phyloP scores from a whole-genome alignment of 257 asterid genomes.

The Ophiorrhiza pumila region DNA sequence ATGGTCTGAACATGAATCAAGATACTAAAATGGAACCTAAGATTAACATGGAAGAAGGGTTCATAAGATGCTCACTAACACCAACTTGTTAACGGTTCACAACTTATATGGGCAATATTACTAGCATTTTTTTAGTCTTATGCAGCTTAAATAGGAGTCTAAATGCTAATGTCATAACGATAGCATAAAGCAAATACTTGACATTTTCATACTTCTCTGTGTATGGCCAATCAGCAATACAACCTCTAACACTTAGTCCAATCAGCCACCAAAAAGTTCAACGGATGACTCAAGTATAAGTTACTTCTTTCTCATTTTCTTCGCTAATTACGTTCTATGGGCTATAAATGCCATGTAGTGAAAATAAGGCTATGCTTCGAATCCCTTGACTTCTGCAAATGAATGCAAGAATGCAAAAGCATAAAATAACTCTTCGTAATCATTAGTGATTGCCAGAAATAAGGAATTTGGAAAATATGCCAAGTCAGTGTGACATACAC shows the following conservation, averaged over 20 bases:
- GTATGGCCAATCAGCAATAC: background rate
- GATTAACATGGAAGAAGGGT: background rate
- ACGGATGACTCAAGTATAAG: background rate
- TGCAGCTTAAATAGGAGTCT: background rate
- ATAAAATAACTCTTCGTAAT: background rate
- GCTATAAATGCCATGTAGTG: background rate
- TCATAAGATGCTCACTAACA: background rate
- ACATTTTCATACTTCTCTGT: background rate
- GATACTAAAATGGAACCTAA: background rate
- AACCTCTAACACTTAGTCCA: background rate
- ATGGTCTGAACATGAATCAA: background rate
- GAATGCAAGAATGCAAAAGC: background rate
- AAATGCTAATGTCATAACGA: background rate
- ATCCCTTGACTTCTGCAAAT: background rate
- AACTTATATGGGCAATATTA: background rate
- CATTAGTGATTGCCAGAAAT: background rate
- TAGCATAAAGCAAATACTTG: background rate
- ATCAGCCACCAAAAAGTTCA: slow-evolving; percentile 9
- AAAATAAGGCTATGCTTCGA: background rate
- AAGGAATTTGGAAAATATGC: background rate
- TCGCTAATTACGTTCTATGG: background rate
- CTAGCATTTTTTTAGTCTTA: background rate
- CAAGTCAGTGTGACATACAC: slow-evolving; percentile 19
- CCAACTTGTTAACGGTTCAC: background rate
- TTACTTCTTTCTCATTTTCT: background rate